These are phyloP conservation scores for Lactarius deliciosus DNA, from an alignment of 768 basidiomycete genomes.

Conservation along the genomic window DNA sequence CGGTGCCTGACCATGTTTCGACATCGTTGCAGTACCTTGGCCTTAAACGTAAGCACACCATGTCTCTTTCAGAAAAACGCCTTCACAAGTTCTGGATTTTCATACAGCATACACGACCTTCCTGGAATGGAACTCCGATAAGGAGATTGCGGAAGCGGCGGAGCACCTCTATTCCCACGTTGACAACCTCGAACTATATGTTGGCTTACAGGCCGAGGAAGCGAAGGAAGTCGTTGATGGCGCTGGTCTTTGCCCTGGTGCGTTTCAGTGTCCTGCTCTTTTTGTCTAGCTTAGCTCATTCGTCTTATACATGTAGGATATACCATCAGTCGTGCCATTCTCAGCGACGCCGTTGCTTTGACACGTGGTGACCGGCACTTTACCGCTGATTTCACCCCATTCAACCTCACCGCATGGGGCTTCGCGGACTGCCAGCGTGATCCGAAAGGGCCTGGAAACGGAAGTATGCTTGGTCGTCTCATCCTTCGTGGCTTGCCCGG, in stretches of 20 bases:
- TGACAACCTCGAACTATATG: constrained; percentile 76
- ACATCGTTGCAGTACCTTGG: constrained; percentile 57
- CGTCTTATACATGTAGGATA: constrained; percentile 48
- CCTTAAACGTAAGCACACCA: constrained; percentile 55
- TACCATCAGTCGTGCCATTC: constrained; percentile 82
- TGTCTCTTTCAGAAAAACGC: not conserved
- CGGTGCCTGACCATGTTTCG: not conserved
- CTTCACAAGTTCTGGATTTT: not conserved
- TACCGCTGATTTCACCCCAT: constrained; percentile 79
- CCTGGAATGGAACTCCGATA: constrained; percentile 78
- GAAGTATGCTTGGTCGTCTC: constrained; percentile 71
- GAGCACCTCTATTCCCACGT: constrained; percentile 78
- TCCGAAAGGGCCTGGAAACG: constrained; percentile 67
- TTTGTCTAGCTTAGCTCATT: not conserved
- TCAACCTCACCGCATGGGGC: constrained; percentile 81
- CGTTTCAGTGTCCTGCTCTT: constrained; percentile 21
- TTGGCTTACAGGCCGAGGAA: constrained; percentile 77
- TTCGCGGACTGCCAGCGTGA: constrained; percentile 81
- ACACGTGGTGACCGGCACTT: constrained; percentile 83
- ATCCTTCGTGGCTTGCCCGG: constrained; percentile 72
- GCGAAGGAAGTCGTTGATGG: constrained; percentile 73
- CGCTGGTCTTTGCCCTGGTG: constrained; percentile 83
- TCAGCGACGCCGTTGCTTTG: constrained; percentile 82
- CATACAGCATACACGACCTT: constrained; percentile 62
- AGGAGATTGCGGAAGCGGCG: constrained; percentile 65